Conservation (phyloP, 202 grass and related monocot genomes). For the Sporobolus alterniflorus region DNA sequence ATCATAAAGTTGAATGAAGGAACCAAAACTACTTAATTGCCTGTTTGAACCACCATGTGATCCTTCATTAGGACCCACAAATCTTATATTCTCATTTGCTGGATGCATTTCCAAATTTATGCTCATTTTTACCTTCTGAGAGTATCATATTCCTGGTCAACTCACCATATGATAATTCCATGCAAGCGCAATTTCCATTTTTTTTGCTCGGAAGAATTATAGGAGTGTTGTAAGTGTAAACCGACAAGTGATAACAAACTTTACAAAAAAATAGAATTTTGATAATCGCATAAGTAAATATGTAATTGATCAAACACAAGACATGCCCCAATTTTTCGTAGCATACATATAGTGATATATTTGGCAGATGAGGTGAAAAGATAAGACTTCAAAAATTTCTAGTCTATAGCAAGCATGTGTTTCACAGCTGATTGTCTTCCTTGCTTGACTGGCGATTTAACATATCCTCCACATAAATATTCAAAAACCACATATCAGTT, state of each 20-base stretch:
- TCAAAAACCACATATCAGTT: slow-evolving; percentile 24
- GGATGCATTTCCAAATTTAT: slow-evolving; percentile 67
- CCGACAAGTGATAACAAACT: background rate
- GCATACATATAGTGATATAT: slow-evolving; percentile 85
- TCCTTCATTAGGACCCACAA: slow-evolving; percentile 55
- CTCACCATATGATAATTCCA: slow-evolving; percentile 74
- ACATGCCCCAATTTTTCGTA: slow-evolving; percentile 83
- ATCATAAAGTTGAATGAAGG: too few species aligned
- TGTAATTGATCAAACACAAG: slow-evolving; percentile 23
- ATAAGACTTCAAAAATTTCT: slow-evolving; percentile 98
- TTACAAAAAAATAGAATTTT: background rate
- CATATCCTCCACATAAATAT: slow-evolving; percentile 95
- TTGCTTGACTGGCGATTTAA: slow-evolving; percentile 94
- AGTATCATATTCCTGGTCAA: slow-evolving; percentile 58
- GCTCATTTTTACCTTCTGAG: slow-evolving; percentile 47
- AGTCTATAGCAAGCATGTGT: slow-evolving; percentile 99
- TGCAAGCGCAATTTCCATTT: slow-evolving; percentile 64
- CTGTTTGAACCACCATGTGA: slow-evolving; percentile 51
- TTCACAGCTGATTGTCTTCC: slow-evolving; percentile 95
- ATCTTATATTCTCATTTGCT: slow-evolving; percentile 48
- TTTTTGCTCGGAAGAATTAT: slow-evolving; percentile 89
- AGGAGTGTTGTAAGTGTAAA: slow-evolving; percentile 62
- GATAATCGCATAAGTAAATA: slow-evolving; percentile 23
- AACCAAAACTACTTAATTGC: background rate
- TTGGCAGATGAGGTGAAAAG: slow-evolving; percentile 81